Evolutionary conservation across 2,329 filamentous ascomycete species (phyloP).

Genomic region (Paecilomyces sp.): DNA sequence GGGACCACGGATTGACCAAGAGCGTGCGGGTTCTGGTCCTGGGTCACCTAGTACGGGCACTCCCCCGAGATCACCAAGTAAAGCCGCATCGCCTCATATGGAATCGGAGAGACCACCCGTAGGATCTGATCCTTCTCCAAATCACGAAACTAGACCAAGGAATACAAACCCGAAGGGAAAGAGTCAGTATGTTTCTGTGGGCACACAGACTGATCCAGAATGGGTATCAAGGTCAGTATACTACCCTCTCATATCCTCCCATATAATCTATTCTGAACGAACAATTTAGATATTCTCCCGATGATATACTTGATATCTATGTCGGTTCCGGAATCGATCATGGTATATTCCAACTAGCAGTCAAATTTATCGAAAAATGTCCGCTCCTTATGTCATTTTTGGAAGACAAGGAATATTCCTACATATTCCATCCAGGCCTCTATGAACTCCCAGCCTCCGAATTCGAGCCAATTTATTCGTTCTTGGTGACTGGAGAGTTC

Average conservation of each 20-base stretch:
- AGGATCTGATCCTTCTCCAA: not conserved
- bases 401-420: not conserved
- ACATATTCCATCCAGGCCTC: constrained; percentile 1
- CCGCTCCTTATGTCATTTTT: not conserved
- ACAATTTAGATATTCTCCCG: not conserved
- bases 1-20: not conserved
- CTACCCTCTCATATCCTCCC: not conserved
- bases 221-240: not conserved
- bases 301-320: not conserved
- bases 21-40: not conserved
- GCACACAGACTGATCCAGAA: not conserved
- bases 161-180: not conserved
- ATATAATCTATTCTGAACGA: not conserved
- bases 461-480: constrained; percentile 5
- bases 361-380: not conserved
- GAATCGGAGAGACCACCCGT: not conserved
- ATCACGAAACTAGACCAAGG: not conserved
- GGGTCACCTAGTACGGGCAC: not conserved
- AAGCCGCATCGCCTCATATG: not conserved
- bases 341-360: not conserved
- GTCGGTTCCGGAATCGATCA: not conserved
- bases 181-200: not conserved
- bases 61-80: not conserved
- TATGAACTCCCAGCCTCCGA: not conserved
- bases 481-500: constrained; percentile 3